These are phyloP conservation scores for Ceratobasidium sp. DNA, from an alignment of 1,284 basidiomycete genomes.

Conservation along the genomic window DNA sequence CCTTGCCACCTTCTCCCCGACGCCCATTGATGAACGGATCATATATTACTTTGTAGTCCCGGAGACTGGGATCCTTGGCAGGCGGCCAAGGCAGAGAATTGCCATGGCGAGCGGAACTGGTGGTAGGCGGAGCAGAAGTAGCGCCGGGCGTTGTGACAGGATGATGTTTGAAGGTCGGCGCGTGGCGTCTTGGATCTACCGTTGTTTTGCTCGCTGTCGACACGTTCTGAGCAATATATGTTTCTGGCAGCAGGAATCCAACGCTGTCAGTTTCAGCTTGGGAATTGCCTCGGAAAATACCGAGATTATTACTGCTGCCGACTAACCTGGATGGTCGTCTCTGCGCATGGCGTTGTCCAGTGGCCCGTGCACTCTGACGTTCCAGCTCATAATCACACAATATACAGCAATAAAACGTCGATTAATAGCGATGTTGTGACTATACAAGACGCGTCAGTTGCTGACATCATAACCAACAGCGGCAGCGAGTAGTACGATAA, in stretches of 20 bases:
- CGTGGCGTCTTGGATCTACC: constrained; percentile 35
- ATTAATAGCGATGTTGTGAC: constrained; percentile 19
- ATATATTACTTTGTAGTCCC: constrained; percentile 39
- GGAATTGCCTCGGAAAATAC: too few relatives aligned
- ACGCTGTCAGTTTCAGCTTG: constrained; percentile 22
- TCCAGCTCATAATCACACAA: constrained; percentile 35
- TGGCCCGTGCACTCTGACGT: too few relatives aligned
- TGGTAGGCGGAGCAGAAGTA: constrained; percentile 6
- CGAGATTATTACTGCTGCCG: too few relatives aligned
- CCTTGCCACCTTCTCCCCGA: constrained; percentile 24
- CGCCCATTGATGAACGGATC: constrained; percentile 33
- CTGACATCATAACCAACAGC: neutral
- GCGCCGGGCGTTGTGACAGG: constrained; percentile 12
- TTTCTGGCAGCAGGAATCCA: constrained; percentile 5
- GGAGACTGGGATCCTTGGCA: constrained; percentile 24
- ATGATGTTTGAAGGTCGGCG: constrained; percentile 1
- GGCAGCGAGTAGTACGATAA: neutral
- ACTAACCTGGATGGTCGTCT: too few relatives aligned
- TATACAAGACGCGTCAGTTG: constrained; percentile 39
- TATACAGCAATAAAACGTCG: constrained; percentile 10
- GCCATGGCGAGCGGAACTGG: constrained; percentile 4
- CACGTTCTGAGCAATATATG: neutral
- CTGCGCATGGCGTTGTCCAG: too few relatives aligned
- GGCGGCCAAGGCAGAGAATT: constrained; percentile 26
- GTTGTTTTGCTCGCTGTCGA: neutral